These are phyloP conservation scores for Geotrichum aggregatum DNA, from an alignment of 1,139 yeast genomes.

Conservation along the genomic window DNA sequence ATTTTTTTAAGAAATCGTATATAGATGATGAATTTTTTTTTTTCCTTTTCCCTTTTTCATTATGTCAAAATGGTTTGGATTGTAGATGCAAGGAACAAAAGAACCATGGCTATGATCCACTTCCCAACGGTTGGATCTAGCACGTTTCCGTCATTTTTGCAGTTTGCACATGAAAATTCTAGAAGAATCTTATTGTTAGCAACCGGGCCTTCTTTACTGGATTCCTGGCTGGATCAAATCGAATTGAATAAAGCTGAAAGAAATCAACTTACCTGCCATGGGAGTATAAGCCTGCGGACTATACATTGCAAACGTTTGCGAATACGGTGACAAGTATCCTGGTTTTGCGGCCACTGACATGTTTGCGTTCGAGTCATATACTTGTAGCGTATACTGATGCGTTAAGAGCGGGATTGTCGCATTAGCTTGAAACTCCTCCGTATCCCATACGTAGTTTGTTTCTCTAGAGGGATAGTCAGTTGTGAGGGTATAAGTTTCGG, in stretches of 20 bases:
- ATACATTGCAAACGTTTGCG: constrained; percentile 38
- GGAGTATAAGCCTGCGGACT: constrained; percentile 39
- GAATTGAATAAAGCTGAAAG: not conserved
- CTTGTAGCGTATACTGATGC: constrained; percentile 38
- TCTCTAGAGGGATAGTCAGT: constrained; percentile 34
- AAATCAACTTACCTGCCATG: constrained; percentile 27
- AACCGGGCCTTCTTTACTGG: too few relatives aligned
- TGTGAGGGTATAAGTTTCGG: constrained; percentile 40
- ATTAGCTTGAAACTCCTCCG: constrained; percentile 33
- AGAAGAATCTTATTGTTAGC: not conserved
- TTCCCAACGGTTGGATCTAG: constrained; percentile 25
- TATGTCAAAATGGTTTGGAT: constrained; percentile 15
- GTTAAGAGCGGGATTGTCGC: constrained; percentile 36
- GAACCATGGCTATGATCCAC: constrained; percentile 25
- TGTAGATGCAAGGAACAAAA: constrained; percentile 20
- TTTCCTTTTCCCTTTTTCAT: not conserved
- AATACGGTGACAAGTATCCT: constrained; percentile 37
- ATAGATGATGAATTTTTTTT: too few relatives aligned
- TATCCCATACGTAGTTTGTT: constrained; percentile 40
- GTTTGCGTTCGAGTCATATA: constrained; percentile 37
- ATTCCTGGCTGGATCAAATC: too few relatives aligned
- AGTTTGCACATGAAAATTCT: constrained; percentile 27
- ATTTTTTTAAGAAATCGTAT: not conserved
- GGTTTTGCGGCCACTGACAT: constrained; percentile 34
- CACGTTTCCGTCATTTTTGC: constrained; percentile 20